Evolutionary conservation across 2,329 filamentous ascomycete species (phyloP).

Genomic region (Orbilia quercus): DNA sequence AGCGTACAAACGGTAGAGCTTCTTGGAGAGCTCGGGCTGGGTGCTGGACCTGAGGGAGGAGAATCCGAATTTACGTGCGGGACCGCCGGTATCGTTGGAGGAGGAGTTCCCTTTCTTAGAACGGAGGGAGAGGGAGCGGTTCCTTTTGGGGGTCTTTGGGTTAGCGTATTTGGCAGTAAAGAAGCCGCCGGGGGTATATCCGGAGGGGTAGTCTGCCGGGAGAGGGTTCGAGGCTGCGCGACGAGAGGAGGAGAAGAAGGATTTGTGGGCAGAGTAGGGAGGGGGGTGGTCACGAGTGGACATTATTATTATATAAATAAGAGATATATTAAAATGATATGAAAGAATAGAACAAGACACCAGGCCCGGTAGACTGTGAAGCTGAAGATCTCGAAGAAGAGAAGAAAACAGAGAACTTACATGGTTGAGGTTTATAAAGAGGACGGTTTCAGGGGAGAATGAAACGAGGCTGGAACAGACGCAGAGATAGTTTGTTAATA

Average conservation of each 20-base stretch:
- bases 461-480: conserved; percentile 51
- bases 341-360: too few relatives aligned
- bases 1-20: conserved; percentile 77
- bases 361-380: too few relatives aligned
- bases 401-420: conserved; percentile 24
- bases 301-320: too few relatives aligned
- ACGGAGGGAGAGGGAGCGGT: conserved; percentile 78
- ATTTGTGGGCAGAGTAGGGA: conserved; percentile 36
- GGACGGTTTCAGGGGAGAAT: neutral
- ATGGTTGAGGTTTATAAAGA: conserved; percentile 44
- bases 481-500: conserved; percentile 25
- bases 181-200: conserved; percentile 37
- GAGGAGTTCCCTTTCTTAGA: conserved; percentile 69
- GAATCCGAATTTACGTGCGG: conserved; percentile 82
- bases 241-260: conserved; percentile 36
- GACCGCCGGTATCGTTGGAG: conserved; percentile 62
- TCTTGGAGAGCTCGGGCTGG: conserved; percentile 88
- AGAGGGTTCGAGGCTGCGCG: conserved; percentile 17
- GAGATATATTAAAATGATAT: too few relatives aligned
- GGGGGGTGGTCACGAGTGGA: conserved; percentile 16
- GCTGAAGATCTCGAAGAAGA: too few relatives aligned
- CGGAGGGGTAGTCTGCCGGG: conserved; percentile 30
- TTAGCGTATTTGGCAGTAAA: conserved; percentile 51
- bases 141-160: conserved; percentile 66
- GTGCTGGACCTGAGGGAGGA: conserved; percentile 83